Base-by-base conservation (phyloP, 2,329 filamentous ascomycete genomes). In the Fonsecaea multimorphosa region DNA sequence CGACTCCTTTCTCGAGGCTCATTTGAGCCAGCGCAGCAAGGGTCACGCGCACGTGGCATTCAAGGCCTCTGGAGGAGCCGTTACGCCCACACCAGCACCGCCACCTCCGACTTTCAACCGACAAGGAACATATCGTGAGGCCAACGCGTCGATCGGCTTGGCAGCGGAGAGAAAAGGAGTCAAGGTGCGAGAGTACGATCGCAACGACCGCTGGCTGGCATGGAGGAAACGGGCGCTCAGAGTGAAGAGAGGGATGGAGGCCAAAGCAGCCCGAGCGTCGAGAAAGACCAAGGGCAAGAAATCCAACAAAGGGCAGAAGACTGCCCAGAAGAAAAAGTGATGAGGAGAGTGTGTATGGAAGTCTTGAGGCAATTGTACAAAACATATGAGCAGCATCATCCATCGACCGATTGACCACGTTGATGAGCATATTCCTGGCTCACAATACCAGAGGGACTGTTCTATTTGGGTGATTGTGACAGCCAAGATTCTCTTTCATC, bases 191-290 rank as follows among this genome's bases (percentile, higher is more conserved):
- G 71, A 80, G 51, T 88, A 85, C 74, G 82, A 85, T 66, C 83
- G 82, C 12, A 83, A 84, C 44, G 86, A 89, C 73, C 79, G 86
- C 57, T 91, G 85, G 81, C 78, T 84, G 72, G 88, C 88, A 14
- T 90, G 88, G 88, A 82, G 85, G 74, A 89, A 86, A 82, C 79
- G 81, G 61, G 76, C 76, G 63, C 80, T 80, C 68, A 81, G 83
- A 74, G 81, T 81, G 70, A 79, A 81, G 72, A 79, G 77, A 69
- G 66, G 64, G 31, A 60, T 68, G 62, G 59, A 56, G n/a, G 64
- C 70, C 44, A 92, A 88, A 12, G 96, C 83, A 8, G 96, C 84
- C 71, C 90, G 84, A 3, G 89, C 89, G 73, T 95, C 80, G 44
- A 83, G 78, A 68, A 82, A 79, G 75, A 91, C 89, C 77, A 85